Evolutionary conservation across 805 yeast genomes (phyloP), one percentile per base, ranked within the genome.

Genomic region (Kluyveromyces dobzhanskii): DNA sequence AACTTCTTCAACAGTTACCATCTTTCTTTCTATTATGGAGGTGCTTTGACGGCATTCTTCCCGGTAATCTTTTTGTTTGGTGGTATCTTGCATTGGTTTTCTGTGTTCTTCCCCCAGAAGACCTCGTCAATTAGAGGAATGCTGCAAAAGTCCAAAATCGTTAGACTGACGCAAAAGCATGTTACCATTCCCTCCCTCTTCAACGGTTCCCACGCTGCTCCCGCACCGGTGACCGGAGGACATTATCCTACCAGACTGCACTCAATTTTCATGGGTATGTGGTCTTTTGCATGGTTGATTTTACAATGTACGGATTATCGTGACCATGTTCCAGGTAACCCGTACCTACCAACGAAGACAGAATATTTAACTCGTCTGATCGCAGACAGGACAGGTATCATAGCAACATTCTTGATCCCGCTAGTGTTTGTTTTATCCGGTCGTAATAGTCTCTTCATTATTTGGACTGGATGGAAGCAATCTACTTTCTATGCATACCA

Each of bases 401-500:
- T 72, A 45, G 57, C 70, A 3, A 53, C 71, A 33, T 75, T 67
- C 43, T 39, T 75, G 41, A 64, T 77, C 43, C 84, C 85, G 2
- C 55, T 71, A 7, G 53, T 77, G 9, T 70, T 73, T 44, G 62
- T 80, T 40, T 78, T 83, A 58, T 83, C 83, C 4, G 80, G 82
- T 19, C 65, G 90, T 47, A 84, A 83, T 57, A 83, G 80, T 49
- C 71, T 85, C 28, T 62, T 83, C 51, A 68, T 73, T 41, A 64
- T 63, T 60, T 39, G 77, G 10, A 73, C 87, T 1, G 85, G 87
- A 3, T 73, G 84, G 71, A 60, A 76, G 3, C 75, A 70, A 47
- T 65, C 78, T 8, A 70, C 80, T 2, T 81, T 84, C 59, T 64
- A 77, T 50, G 57, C 69, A 12, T 72, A 73, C 52, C 94, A 85